Conservation (phyloP, 306 rosid species). For the Inga oerstediana region DNA sequence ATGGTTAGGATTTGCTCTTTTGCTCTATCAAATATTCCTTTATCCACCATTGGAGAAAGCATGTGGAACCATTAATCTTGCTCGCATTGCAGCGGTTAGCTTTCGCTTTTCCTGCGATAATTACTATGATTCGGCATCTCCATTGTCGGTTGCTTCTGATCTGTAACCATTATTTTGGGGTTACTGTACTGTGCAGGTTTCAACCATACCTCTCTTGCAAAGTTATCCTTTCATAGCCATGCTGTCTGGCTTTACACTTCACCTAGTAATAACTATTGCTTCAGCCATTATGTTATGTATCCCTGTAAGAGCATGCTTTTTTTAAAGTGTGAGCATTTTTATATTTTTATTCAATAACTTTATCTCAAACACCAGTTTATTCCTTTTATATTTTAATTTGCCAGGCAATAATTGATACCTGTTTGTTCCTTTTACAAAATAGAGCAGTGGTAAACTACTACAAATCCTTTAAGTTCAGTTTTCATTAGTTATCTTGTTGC, state of each 20-base stretch:
- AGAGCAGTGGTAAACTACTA: constrained; percentile 71
- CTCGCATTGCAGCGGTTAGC: constrained; percentile 60
- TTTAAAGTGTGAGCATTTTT: no score
- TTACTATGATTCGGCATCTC: constrained; percentile 2
- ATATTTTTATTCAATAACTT: background rate
- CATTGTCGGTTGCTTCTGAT: background rate
- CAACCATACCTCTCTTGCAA: constrained; percentile 70
- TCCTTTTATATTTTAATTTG: background rate
- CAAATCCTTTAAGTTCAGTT: background rate
- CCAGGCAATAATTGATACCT: constrained; percentile 57
- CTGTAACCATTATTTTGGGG: background rate
- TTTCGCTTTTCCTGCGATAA: constrained; percentile 14
- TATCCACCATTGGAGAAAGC: constrained; percentile 57
- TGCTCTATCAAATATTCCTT: constrained; percentile 56
- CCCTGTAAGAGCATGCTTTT: constrained; percentile 47
- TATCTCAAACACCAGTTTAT: no score
- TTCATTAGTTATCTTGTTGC: background rate
- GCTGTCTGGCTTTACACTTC: constrained; percentile 54
- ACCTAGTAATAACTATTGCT: constrained; percentile 45
- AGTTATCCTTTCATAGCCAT: constrained; percentile 57
- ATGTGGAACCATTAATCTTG: constrained; percentile 52
- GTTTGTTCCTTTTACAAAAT: constrained; percentile 73
- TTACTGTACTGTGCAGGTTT: constrained; percentile 41
- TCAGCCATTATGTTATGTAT: constrained; percentile 50
- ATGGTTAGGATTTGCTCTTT: constrained; percentile 57